These are phyloP conservation scores for Fusarium sp. DNA, from an alignment of 2,329 filamentous ascomycete genomes.

Conservation along the genomic window DNA sequence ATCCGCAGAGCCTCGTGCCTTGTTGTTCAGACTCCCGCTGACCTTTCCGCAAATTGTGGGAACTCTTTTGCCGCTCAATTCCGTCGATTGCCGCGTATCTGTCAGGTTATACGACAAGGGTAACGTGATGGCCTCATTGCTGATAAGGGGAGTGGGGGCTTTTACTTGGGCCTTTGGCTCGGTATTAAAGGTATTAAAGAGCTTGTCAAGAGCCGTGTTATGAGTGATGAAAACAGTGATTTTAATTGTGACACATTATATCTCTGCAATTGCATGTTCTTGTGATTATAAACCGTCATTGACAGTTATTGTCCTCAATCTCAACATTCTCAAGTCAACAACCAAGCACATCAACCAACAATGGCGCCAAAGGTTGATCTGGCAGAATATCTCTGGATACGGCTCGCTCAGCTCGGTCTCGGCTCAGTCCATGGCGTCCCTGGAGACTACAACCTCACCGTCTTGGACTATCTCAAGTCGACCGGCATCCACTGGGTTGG, in stretches of 20 bases:
- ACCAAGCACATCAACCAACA: not conserved
- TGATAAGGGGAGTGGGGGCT: not conserved
- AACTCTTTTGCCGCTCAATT: not conserved
- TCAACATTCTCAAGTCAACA: not conserved
- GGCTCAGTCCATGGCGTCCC: slow-evolving; percentile 20
- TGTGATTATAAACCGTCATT: not conserved
- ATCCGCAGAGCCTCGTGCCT: not conserved
- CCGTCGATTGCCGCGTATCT: not conserved
- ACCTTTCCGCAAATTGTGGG: not conserved
- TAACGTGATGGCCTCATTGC: not conserved
- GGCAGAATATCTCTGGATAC: not conserved
- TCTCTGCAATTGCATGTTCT: not conserved
- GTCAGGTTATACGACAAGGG: not conserved
- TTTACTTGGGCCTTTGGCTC: not conserved
- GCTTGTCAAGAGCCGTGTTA: not conserved
- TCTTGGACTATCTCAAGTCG: slow-evolving; percentile 1
- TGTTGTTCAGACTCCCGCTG: not conserved
- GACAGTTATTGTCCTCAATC: not conserved
- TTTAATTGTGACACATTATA: not conserved
- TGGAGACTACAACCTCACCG: slow-evolving; percentile 19
- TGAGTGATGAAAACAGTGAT: not conserved
- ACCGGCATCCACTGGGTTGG: slow-evolving; percentile 14
- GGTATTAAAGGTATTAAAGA: not conserved
- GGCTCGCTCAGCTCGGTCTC: not conserved
- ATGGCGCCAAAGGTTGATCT: not conserved